Conservation (phyloP, 768 basidiomycete species). For the Cystobasidium tubakii region DNA sequence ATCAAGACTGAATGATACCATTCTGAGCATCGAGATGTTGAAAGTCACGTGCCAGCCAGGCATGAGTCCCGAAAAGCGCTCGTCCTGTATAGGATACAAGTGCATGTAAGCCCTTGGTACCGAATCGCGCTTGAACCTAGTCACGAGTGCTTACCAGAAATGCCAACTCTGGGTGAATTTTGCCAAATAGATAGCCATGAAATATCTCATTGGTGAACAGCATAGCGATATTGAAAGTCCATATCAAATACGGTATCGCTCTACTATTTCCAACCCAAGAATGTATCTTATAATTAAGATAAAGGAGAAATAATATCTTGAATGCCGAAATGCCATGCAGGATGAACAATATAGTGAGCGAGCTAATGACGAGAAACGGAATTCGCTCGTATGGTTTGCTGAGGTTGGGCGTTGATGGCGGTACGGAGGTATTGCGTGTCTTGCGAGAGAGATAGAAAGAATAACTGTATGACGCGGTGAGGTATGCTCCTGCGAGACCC, state of each 20-base stretch:
- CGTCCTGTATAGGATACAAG: conserved; percentile 48
- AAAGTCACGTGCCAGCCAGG: conserved; percentile 89
- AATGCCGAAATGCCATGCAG: conserved; percentile 75
- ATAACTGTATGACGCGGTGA: conserved; percentile 58
- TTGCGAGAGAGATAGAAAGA: conserved; percentile 45
- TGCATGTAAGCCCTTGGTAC: too few relatives aligned
- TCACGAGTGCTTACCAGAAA: conserved; percentile 58
- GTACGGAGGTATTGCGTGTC: background rate
- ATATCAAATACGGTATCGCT: conserved; percentile 56
- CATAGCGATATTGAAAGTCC: conserved; percentile 69
- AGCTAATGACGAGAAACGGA: conserved; percentile 61
- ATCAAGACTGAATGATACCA: conserved; percentile 90
- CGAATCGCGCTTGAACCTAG: too few relatives aligned
- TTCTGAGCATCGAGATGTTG: conserved; percentile 90
- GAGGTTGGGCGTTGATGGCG: conserved; percentile 46
- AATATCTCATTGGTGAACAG: conserved; percentile 71
- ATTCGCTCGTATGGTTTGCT: conserved; percentile 52
- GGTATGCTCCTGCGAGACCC: conserved; percentile 56
- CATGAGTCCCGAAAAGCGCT: conserved; percentile 58
- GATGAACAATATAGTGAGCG: conserved; percentile 61
- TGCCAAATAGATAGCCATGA: conserved; percentile 65
- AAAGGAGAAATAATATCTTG: conserved; percentile 70
- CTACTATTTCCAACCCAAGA: conserved; percentile 52
- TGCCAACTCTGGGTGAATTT: conserved; percentile 57
- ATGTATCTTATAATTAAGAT: conserved; percentile 63